A percentile compares a stretch with the other conserved stretches of the same genome.
Conservation (phyloP, 768 basidiomycete species). For the Mycena kentingensis region DNA sequence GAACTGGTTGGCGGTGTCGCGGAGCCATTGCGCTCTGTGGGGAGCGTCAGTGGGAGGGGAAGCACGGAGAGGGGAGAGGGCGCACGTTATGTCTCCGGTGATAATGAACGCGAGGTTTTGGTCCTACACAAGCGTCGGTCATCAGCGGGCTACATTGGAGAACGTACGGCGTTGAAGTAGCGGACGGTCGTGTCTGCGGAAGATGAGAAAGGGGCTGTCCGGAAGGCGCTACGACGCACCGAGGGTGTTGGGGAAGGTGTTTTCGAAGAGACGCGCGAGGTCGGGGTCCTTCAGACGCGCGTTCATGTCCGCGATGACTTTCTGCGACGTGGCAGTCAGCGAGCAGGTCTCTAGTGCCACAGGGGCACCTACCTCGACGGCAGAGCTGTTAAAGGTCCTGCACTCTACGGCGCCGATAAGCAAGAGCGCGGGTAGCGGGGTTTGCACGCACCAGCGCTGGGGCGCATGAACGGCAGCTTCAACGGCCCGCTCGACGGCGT, state of each 20-base stretch:
- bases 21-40: conserved; percentile 77
- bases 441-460: conserved; percentile 27
- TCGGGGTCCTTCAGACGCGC: conserved; percentile 73
- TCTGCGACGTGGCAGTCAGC: conserved; percentile 37
- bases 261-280: conserved; percentile 76
- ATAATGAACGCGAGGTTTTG: conserved; percentile 80
- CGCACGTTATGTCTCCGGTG: conserved; percentile 80
- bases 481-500: conserved; percentile 61
- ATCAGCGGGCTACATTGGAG: neutral
- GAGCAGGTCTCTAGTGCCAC: neutral
- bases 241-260: conserved; percentile 80
- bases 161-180: conserved; percentile 63
- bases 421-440: too few relatives aligned
- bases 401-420: conserved; percentile 45
- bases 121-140: conserved; percentile 34
- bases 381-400: conserved; percentile 74
- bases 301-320: conserved; percentile 77
- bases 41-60: neutral
- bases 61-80: conserved; percentile 10
- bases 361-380: conserved; percentile 58
- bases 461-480: conserved; percentile 72
- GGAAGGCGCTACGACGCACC: conserved; percentile 41
- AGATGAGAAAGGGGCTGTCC: neutral
- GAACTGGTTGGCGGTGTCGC: conserved; percentile 84
- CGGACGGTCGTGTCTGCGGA: conserved; percentile 72